phyloP scores from a whole-genome alignment of 2,329 filamentous ascomycete species.

The Alternaria sp. region DNA sequence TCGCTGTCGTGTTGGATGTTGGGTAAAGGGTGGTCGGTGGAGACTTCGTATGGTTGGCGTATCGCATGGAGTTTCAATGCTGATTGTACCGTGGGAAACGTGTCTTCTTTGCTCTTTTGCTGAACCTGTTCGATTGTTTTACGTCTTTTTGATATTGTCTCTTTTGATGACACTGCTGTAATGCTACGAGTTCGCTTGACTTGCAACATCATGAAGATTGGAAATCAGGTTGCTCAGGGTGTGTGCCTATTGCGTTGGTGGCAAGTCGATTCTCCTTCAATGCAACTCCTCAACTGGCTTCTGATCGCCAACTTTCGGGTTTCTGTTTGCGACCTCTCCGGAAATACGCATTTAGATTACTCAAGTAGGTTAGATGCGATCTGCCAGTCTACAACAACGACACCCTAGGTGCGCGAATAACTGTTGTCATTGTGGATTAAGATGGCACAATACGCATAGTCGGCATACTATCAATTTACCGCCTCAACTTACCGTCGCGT shows the following conservation, averaged over 20 bases:
- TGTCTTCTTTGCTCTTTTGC: background rate
- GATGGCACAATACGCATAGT: constrained; percentile 23
- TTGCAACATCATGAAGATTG: background rate
- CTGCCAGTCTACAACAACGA: background rate
- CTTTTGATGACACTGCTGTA: background rate
- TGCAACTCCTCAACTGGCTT: background rate
- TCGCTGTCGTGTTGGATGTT: constrained; percentile 56
- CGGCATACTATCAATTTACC: background rate
- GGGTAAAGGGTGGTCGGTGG: constrained; percentile 56
- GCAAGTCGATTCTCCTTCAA: background rate
- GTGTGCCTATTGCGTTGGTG: background rate
- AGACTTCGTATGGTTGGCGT: constrained; percentile 58
- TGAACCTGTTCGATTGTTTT: constrained; percentile 17
- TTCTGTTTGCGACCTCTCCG: background rate
- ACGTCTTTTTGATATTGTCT: background rate
- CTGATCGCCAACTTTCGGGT: background rate
- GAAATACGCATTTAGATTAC: background rate
- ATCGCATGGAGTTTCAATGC: constrained; percentile 60
- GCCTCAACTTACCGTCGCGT: background rate
- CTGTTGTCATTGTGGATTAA: constrained; percentile 31
- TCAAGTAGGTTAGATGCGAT: background rate
- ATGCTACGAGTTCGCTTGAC: background rate
- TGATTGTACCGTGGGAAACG: constrained; percentile 48
- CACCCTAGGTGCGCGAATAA: constrained; percentile 10
- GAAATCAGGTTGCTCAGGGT: background rate